phyloP scores from a whole-genome alignment of 441 rosid species.

The Isatis lusitanica region DNA sequence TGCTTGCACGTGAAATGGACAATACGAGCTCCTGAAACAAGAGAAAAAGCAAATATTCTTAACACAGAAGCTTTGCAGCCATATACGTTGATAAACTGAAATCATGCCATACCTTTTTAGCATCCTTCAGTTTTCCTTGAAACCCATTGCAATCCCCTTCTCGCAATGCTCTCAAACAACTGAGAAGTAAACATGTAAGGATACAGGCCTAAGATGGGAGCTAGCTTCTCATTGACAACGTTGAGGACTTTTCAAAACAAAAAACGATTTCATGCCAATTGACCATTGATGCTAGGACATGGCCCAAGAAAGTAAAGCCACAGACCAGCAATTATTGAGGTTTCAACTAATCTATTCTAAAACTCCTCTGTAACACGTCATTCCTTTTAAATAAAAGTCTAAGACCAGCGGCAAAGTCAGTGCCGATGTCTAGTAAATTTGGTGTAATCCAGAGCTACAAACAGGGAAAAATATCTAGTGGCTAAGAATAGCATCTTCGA shows the following conservation, averaged over 20 bases:
- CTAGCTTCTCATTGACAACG: constrained; percentile 16
- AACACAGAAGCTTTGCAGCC: constrained; percentile 18
- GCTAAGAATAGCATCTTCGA: constrained; percentile 14
- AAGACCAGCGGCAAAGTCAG: constrained; percentile 11
- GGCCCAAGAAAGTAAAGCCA: constrained; percentile 5
- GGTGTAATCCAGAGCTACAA: constrained; percentile 17
- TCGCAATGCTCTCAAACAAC: constrained; percentile 87
- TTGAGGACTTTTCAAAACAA: constrained; percentile 9
- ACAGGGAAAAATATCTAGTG: constrained; percentile 3
- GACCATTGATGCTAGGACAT: constrained; percentile 13
- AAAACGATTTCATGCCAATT: constrained; percentile 1
- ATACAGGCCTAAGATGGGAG: background rate
- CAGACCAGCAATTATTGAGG: background rate
- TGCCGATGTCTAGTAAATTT: background rate
- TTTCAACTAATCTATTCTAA: constrained; percentile 15
- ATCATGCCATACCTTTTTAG: constrained; percentile 68
- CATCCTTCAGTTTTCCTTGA: constrained; percentile 52
- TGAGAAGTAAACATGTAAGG: constrained; percentile 39
- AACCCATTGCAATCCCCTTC: constrained; percentile 86
- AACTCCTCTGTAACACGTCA: constrained; percentile 11
- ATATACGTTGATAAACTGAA: constrained; percentile 14
- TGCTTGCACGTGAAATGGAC: constrained; percentile 78
- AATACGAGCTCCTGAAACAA: constrained; percentile 72
- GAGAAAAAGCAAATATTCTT: constrained; percentile 14
- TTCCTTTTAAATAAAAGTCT: background rate